Evolutionary conservation across 2,329 filamentous ascomycete species (phyloP).

Genomic region (Raffaelea albimanens): DNA sequence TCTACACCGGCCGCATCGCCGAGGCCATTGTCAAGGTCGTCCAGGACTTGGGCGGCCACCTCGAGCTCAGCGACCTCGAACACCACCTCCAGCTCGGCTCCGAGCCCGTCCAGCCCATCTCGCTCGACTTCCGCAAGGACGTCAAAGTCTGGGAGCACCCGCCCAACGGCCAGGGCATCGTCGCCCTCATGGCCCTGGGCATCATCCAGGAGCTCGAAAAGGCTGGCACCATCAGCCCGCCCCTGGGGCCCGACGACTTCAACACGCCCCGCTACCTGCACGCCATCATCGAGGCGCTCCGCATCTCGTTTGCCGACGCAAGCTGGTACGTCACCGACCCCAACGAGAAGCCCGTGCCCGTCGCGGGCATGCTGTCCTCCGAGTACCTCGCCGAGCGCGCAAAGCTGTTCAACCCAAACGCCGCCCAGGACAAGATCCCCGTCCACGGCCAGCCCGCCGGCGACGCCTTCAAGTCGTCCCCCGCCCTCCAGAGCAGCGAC

Average conservation of each 20-base stretch:
- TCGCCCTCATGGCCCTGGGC: conserved; percentile 84
- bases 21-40: conserved; percentile 73
- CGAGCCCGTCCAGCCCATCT: conserved; percentile 78
- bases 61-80: conserved; percentile 71
- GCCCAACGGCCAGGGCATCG: conserved; percentile 89
- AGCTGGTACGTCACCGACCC: conserved; percentile 85
- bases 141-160: conserved; percentile 93
- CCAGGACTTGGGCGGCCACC: conserved; percentile 62
- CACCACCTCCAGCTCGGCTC: conserved; percentile 59
- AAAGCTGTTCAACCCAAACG: conserved; percentile 43
- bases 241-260: conserved; percentile 61
- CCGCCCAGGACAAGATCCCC: conserved; percentile 28
- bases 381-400: conserved; percentile 64
- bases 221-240: conserved; percentile 63
- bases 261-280: conserved; percentile 75
- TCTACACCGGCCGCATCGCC: conserved; percentile 79
- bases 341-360: conserved; percentile 37
- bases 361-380: conserved; percentile 47
- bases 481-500: conserved; percentile 77
- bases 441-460: conserved; percentile 48
- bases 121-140: conserved; percentile 57
- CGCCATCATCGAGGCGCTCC: conserved; percentile 75
- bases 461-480: conserved; percentile 35
- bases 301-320: conserved; percentile 82
- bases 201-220: conserved; percentile 79